Percentiles rank a stretch among this genome's conserved stretches.
Evolutionary conservation across 1,284 basidiomycete species (phyloP).

Genomic region (Sutorius eximius): DNA sequence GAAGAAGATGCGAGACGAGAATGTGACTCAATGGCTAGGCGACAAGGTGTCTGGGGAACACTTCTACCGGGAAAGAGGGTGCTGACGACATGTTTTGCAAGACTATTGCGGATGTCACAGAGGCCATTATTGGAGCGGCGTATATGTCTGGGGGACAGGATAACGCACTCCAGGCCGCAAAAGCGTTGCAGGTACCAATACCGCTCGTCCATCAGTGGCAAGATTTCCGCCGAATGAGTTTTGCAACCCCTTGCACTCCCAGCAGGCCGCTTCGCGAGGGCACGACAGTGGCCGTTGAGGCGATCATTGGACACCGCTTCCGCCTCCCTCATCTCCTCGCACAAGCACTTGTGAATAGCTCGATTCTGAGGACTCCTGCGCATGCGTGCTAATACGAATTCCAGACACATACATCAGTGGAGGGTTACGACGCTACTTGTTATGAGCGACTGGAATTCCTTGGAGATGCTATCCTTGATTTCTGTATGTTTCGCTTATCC

Average conservation of each 20-base stretch:
- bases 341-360: conserved; percentile 63
- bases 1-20: conserved; percentile 48
- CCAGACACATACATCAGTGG: conserved; percentile 65
- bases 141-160: conserved; percentile 70
- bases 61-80: conserved; percentile 2
- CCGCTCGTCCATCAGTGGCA: conserved; percentile 63
- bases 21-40: conserved; percentile 59
- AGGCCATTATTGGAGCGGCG: conserved; percentile 79
- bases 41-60: conserved; percentile 59
- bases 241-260: conserved; percentile 42
- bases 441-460: conserved; percentile 80
- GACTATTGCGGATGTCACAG: conserved; percentile 80
- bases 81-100: conserved; percentile 33
- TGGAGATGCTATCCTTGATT: conserved; percentile 80
- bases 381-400: conserved; percentile 7
- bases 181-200: conserved; percentile 62
- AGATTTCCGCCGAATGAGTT: conserved; percentile 59
- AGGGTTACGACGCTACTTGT: conserved; percentile 51
- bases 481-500: conserved; percentile 48
- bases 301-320: conserved; percentile 62
- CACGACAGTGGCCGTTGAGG: conserved; percentile 57
- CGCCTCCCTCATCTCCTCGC: conserved; percentile 59
- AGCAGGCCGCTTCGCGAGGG: conserved; percentile 44
- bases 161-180: conserved; percentile 58
- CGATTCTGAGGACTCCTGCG: not conserved